Conservation (phyloP, 2,329 filamentous ascomycete species). For the Polytolypa hystricis region DNA sequence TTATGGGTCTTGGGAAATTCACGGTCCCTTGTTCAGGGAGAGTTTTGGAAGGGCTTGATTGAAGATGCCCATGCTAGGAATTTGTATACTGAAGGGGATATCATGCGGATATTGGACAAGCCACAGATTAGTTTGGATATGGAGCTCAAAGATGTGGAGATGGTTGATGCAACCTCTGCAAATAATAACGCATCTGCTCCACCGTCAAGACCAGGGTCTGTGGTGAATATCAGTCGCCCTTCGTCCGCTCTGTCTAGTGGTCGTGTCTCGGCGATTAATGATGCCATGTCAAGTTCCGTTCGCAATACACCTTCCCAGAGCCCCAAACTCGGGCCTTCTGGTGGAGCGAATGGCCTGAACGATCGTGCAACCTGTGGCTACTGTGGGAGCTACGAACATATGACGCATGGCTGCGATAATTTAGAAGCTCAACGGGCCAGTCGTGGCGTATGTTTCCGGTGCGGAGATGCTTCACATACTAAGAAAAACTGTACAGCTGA, state of each 20-base stretch:
- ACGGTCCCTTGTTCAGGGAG: constrained; percentile 68
- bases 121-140: constrained; percentile 36
- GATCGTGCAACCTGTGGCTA: constrained; percentile 30
- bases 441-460: constrained; percentile 33
- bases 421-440: constrained; percentile 27
- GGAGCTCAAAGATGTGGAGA: constrained; percentile 34
- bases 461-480: constrained; percentile 28
- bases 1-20: constrained; percentile 95
- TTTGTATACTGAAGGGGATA: constrained; percentile 62
- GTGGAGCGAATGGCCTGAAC: constrained; percentile 34
- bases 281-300: background rate
- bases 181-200: constrained; percentile 14
- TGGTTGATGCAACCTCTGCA: constrained; percentile 24
- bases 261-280: constrained; percentile 5
- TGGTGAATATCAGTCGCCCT: constrained; percentile 17
- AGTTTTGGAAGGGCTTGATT: constrained; percentile 84
- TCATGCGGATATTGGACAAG: constrained; percentile 43
- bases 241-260: constrained; percentile 19
- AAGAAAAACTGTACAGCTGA: constrained; percentile 27
- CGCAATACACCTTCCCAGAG: constrained; percentile 9
- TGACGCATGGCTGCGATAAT: constrained; percentile 36
- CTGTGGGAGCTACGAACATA: constrained; percentile 37
- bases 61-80: constrained; percentile 65
- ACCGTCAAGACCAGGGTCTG: constrained; percentile 13
- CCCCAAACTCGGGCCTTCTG: constrained; percentile 28